Evolutionary conservation across 164 flowering plant genomes (phyloP), one percentile per base, ranked within the genome.

Genomic region (Vitis cinerea): DNA sequence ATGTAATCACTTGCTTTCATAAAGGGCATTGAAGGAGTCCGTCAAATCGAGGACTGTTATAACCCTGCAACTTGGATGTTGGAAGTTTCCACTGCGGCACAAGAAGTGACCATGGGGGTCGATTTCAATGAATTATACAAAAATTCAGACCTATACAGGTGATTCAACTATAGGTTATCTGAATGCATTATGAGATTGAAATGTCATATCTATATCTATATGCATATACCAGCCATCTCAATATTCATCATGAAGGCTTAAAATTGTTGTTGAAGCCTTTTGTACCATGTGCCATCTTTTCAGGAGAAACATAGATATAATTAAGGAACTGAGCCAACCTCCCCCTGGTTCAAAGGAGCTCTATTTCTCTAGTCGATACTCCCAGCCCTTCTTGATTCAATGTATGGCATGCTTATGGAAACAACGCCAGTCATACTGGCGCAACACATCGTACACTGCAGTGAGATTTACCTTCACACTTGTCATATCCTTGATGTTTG

Each of bases 21-120:
- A 3, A 37, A 72, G 75, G 67, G 71, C 8, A 69, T 75, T 19
- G 14, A 65, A 49, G 64, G 71, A 14, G 64, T 68, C 3, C 2
- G n/a, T 48, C 4, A 50, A 68, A 68, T 68, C 8, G 47, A 68
- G 47, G 71, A 79, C 57, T 77, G 79, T 4, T 83, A 78, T 60
- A 83, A 83, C 50, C 84, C 86, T 12, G 83, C 86, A 49, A 83
- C 82, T 19, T 83, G 86, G 86, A 83, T 83, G 80, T 11, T 73
- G 16, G 77, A 77, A 66, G 71, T 77, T 47, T 69, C 76, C 1
- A 10, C 67, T 12, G 0, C 71, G 44, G 68, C 76, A 0, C 64
- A 65, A n/a, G 79, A 77, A 69, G 1, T 65, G 17, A 67, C 60
- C 60, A 56, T 77, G 19, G 70, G 74, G 16, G 68, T 77, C 62